A percentile compares a stretch with the other conserved stretches of the same genome.
phyloP scores from a whole-genome alignment of 305 asterid species.

The Withania somnifera region DNA sequence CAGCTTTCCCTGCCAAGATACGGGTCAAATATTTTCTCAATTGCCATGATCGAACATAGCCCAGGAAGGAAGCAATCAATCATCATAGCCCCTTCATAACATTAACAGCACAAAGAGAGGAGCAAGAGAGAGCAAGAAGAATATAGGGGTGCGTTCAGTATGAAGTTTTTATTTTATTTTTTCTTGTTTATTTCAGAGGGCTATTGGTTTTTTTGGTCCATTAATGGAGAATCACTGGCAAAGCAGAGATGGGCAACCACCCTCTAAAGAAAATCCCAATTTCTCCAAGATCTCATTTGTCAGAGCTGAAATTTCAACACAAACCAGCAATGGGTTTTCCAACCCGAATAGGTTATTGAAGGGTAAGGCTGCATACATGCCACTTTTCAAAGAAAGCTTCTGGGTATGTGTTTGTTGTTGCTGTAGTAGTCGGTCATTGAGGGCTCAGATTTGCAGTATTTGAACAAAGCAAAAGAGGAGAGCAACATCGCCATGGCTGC shows the following conservation, averaged over 20 bases:
- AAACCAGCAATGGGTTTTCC: not conserved
- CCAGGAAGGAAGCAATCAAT: not conserved
- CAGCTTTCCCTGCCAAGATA: not conserved
- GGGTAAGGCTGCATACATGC: not conserved
- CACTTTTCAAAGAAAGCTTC: not conserved
- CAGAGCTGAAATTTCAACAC: not conserved
- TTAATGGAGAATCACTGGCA: slow-evolving; percentile 1
- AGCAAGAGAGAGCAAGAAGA: not conserved
- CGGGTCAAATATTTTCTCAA: not conserved
- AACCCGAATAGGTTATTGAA: not conserved
- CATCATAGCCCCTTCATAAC: slow-evolving; percentile 9
- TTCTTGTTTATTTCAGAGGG: not conserved
- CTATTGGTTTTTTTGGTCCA: not conserved
- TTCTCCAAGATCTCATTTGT: not conserved
- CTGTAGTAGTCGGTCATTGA: not conserved
- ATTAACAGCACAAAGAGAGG: not conserved
- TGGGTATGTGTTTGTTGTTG: not conserved
- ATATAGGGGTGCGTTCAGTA: not conserved
- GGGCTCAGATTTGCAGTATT: not conserved
- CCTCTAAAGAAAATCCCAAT: slow-evolving; percentile 6
- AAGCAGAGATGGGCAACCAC: slow-evolving; percentile 18
- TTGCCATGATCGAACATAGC: not conserved
- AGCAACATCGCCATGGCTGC: not conserved
- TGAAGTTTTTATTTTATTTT: not conserved
- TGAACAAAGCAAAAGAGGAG: not conserved